These are phyloP conservation scores for Lichtheimia ornata DNA, from an alignment of 371 early-diverging fungal genomes.

Conservation along the genomic window DNA sequence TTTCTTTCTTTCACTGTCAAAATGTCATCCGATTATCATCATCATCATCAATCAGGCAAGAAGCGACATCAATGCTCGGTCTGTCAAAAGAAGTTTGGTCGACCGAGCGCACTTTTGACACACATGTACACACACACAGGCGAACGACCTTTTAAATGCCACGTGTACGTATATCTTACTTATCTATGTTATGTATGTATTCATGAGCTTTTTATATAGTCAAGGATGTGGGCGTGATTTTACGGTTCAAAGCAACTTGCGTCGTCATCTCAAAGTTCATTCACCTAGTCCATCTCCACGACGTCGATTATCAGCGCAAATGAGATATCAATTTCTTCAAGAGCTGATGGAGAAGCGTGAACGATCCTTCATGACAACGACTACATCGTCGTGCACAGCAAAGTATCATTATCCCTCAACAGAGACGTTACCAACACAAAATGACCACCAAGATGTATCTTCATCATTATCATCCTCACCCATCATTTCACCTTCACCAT, in stretches of 20 bases:
- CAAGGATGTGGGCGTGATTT: slow-evolving; percentile 42
- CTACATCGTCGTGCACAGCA: too few species aligned
- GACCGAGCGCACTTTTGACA: slow-evolving; percentile 73
- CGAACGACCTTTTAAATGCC: slow-evolving; percentile 73
- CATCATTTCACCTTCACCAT: too few species aligned
- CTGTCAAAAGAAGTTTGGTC: slow-evolving; percentile 74
- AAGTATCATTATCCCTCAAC: too few species aligned
- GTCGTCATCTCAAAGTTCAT: slow-evolving; percentile 44
- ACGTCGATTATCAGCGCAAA: slow-evolving; percentile 27
- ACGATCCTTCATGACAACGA: too few species aligned
- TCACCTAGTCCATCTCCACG: slow-evolving; percentile 17
- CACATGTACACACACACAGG: slow-evolving; percentile 80
- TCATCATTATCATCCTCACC: too few species aligned
- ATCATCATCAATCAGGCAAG: not conserved
- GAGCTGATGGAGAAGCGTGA: not conserved
- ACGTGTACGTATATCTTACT: slow-evolving; percentile 24
- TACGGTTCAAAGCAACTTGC: slow-evolving; percentile 43
- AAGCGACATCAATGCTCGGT: slow-evolving; percentile 12
- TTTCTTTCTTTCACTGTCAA: too few species aligned
- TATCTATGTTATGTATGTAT: not conserved
- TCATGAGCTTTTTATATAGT: slow-evolving; percentile 13
- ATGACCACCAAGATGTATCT: too few species aligned
- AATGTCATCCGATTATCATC: too few species aligned
- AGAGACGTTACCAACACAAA: too few species aligned
- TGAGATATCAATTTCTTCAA: slow-evolving; percentile 14